Base-by-base conservation (phyloP, 768 basidiomycete species). In the Suillus subalutaceus region DNA sequence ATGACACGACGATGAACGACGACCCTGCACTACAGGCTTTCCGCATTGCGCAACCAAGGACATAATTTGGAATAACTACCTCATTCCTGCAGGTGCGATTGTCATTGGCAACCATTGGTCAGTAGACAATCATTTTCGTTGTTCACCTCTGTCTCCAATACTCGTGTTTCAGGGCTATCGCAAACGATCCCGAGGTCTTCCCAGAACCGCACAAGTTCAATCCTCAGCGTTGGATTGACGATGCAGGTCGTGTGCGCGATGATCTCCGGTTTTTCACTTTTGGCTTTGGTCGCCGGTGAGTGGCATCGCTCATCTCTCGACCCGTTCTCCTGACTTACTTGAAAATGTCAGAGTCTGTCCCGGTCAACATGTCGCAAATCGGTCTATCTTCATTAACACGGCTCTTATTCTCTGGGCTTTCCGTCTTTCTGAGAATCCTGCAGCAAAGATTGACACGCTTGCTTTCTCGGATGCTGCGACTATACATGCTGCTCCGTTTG, bases 401-500 rank as follows among this genome's bases (percentile, higher is more conserved):
- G 86, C 88, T 0, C 77, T 88, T 20, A 73, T 86, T 10, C 80
- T 88, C 12, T 90, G 88, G 87, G 84, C 88, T 0, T 90, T 90
- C 78, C 80, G 74, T 0, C 74, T 91, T 38, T 78, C 74, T 5
- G 71, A 82, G 38, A 84, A 88, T 65, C 81, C 84, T 0, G 69
- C 73, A 2, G 73, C 77, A 3, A 86, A 87, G 0, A 88, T 91
- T 63, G 86, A 92, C 72, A 80, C 83, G 8, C 75, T 85, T 41
- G 87, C 82, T 0, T 89, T 91, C 72, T 85, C 85, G 0, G 85
- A 88, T 70, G 84, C 82, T 13, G 84, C 85, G 13, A 87, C 86
- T 71, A 79, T 82, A 0, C 87, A 87, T 66, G 88, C 89, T 1
- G 65, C 80, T 56, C 86, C 86, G 12, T 90, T 89, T 74, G 79